Evolutionary conservation across 1,284 basidiomycete species (phyloP), one percentile per base, ranked within the genome.

Genomic region (Athelia sp.): DNA sequence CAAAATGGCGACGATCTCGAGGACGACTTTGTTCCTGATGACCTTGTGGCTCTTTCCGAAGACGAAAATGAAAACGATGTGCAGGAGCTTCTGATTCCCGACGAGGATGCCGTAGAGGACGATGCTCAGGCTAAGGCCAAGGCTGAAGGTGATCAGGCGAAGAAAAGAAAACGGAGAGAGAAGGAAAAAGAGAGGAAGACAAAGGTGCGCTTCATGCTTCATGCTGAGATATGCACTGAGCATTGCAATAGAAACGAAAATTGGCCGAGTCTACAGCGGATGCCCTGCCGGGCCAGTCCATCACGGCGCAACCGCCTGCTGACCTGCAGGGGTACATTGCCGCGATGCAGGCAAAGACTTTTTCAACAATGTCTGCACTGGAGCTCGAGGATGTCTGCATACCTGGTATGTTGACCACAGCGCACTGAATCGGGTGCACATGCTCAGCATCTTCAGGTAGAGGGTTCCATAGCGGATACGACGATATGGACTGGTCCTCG

Each of bases 1-100:
- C 65, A 66, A 68, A 72, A 70, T 49, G 86, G 84, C 40, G 90
- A 93, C 71, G 87, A 87, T 68, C 74, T 92, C 17, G 85, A 86
- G 40, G 89, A 92, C 60, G 87, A 91, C 58, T 89, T 87, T 61
- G 71, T 87, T 36, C 75, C 77, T 24, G 89, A 92, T 55, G 84
- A 86, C 45, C 69, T 79, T 19, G 76, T 88, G 1, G 81, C 79
- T 1, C 64, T 78, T 14, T 84, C 81, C 1, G 78, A 70, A 19
- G 80, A 67, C 2, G 61, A 55, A 4, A 63, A 66, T n/a, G 67
- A 61, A 6, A 73, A 74, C 21, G 71, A 74, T 47, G 63, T 70
- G 32, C 62, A 58, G 9, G 68, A 60, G 18, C 60, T 74, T 15
- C 64, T 76, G 52, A 78, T 73, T 43, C 71, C 72, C 15, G 74